Conservation (phyloP, 768 basidiomycete genomes). For the Podaxis rugospora region DNA sequence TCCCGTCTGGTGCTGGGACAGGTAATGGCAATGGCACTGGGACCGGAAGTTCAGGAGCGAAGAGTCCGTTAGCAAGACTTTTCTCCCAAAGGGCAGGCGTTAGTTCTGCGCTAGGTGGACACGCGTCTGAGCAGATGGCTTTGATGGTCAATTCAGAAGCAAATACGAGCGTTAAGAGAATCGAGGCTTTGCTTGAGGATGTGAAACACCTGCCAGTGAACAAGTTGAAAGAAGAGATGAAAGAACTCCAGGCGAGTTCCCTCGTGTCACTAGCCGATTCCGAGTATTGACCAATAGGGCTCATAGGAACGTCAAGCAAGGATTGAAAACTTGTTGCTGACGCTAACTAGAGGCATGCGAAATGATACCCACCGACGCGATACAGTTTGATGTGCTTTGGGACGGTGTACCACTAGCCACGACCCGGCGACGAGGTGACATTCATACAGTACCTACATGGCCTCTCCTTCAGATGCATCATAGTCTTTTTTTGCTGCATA, state of each 20-base stretch:
- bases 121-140: neutral
- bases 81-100: slow-evolving; percentile 11
- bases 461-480: neutral
- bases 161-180: slow-evolving; percentile 43
- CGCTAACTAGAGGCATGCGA: slow-evolving; percentile 64
- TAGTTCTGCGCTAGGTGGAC: slow-evolving; percentile 19
- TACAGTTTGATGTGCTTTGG: neutral
- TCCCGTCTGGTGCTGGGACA: neutral
- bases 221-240: slow-evolving; percentile 74
- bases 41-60: slow-evolving; percentile 11
- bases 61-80: slow-evolving; percentile 12
- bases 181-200: slow-evolving; percentile 63
- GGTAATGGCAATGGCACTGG: neutral
- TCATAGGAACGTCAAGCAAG: slow-evolving; percentile 67
- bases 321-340: slow-evolving; percentile 68
- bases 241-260: slow-evolving; percentile 64
- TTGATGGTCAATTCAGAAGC: slow-evolving; percentile 10
- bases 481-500: neutral
- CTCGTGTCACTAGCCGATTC: neutral
- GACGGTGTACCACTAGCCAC: neutral
- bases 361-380: slow-evolving; percentile 30
- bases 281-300: neutral
- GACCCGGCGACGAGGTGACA: neutral
- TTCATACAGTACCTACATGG: neutral
- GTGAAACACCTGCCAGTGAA: slow-evolving; percentile 61